These are phyloP conservation scores for Umbelopsis sp. DNA, from an alignment of 192 early-diverging fungal species.

Conservation along the genomic window DNA sequence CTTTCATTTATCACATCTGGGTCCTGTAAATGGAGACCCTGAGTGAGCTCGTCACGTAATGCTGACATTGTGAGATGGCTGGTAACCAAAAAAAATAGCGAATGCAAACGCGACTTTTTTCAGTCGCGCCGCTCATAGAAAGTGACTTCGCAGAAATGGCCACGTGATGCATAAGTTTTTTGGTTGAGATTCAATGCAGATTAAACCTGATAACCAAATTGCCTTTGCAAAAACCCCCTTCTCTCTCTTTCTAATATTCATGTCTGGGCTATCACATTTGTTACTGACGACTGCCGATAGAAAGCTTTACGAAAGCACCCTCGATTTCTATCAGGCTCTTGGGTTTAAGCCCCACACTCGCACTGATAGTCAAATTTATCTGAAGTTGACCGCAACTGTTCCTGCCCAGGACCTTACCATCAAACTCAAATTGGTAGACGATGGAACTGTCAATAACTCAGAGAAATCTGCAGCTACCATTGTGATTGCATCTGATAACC, in stretches of 20 bases:
- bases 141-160: neutral
- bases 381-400: slow-evolving; percentile 53
- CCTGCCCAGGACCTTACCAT: slow-evolving; percentile 41
- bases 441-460: slow-evolving; percentile 29
- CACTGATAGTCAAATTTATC: slow-evolving; percentile 40
- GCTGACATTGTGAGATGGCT: neutral
- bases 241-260: neutral
- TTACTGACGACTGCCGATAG: slow-evolving; percentile 11
- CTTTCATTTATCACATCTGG: neutral
- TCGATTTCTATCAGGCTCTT: slow-evolving; percentile 28
- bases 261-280: slow-evolving; percentile 35
- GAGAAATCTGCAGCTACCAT: neutral
- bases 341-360: slow-evolving; percentile 21
- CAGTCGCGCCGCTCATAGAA: neutral
- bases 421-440: slow-evolving; percentile 37
- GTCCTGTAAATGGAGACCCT: neutral
- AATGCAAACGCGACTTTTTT: neutral
- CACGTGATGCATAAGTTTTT: neutral
- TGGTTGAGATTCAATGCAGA: neutral
- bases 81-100: neutral
- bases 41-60: slow-evolving; percentile 7
- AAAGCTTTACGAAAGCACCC: slow-evolving; percentile 7
- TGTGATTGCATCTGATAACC: slow-evolving; percentile 12
- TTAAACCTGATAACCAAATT: neutral
- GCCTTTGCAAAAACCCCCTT: neutral